Percentiles rank a stretch among this genome's conserved stretches.
Evolutionary conservation across 805 yeast genomes (phyloP).

Genomic region (Candida maesae): DNA sequence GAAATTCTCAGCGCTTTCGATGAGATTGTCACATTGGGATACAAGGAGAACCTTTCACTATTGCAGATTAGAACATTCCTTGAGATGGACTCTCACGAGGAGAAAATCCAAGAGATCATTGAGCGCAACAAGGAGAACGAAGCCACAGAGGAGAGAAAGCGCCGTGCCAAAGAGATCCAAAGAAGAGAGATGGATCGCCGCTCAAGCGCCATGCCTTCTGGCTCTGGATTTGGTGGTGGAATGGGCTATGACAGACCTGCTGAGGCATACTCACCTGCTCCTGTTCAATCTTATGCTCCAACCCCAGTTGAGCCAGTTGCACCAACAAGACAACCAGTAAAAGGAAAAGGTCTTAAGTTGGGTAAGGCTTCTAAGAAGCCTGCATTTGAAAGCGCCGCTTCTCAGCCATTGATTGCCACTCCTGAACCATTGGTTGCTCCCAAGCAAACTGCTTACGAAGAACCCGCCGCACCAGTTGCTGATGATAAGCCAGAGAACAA

Average conservation of each 20-base stretch:
- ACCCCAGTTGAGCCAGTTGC: constrained; percentile 22
- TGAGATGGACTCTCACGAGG: constrained; percentile 98
- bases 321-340: constrained; percentile 31
- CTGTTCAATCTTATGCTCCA: constrained; percentile 18
- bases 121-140: constrained; percentile 95
- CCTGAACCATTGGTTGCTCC: too few species aligned
- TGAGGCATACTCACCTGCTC: constrained; percentile 13
- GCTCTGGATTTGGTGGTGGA: constrained; percentile 13
- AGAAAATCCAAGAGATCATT: constrained; percentile 95
- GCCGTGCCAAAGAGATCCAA: constrained; percentile 88
- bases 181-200: constrained; percentile 68
- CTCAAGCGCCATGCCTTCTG: constrained; percentile 3
- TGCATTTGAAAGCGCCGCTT: constrained; percentile 16
- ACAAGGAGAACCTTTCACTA: constrained; percentile 78
- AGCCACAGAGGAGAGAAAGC: constrained; percentile 95
- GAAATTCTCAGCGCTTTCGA: constrained; percentile 90
- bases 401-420: constrained; percentile 33
- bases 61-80: constrained; percentile 83
- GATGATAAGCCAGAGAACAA: constrained; percentile 45
- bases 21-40: constrained; percentile 87
- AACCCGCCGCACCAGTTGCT: constrained; percentile 8
- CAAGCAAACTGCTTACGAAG: too few species aligned
- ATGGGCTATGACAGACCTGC: constrained; percentile 4
- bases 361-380: constrained; percentile 44
- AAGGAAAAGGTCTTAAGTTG: constrained; percentile 74